These are phyloP conservation scores for Aspergillus sp. DNA, from an alignment of 2,329 filamentous ascomycete species.

Conservation along the genomic window DNA sequence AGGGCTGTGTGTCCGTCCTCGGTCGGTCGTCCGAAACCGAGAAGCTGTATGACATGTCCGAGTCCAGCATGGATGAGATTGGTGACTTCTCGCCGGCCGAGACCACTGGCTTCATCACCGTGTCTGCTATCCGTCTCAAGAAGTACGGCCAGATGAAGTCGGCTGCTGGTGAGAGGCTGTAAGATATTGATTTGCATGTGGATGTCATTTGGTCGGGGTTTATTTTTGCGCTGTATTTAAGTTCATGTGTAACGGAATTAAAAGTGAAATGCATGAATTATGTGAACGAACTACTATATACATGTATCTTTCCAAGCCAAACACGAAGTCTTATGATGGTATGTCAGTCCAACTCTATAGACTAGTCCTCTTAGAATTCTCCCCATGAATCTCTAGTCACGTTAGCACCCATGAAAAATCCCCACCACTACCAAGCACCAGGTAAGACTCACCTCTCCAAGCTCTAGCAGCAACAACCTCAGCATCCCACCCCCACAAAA, in stretches of 20 bases:
- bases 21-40: slow-evolving; percentile 54
- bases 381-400: slow-evolving; percentile 1
- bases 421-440: too few relatives aligned
- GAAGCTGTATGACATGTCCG: slow-evolving; percentile 60
- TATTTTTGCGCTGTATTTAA: background rate
- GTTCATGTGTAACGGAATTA: slow-evolving; percentile 1
- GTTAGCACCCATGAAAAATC: background rate
- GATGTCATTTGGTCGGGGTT: background rate
- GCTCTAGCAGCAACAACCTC: slow-evolving; percentile 23
- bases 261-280: background rate
- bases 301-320: background rate
- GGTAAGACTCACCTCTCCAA: slow-evolving; percentile 21
- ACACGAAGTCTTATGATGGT: too few relatives aligned
- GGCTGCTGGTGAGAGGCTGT: slow-evolving; percentile 26
- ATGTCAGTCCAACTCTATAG: too few relatives aligned
- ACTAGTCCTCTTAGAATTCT: slow-evolving; percentile 2
- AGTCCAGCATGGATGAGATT: slow-evolving; percentile 63
- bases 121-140: slow-evolving; percentile 34
- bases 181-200: slow-evolving; percentile 5
- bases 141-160: slow-evolving; percentile 38
- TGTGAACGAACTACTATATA: background rate
- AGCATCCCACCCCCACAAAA: slow-evolving; percentile 32
- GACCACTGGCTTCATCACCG: slow-evolving; percentile 54
- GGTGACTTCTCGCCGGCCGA: slow-evolving; percentile 59
- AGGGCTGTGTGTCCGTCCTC: slow-evolving; percentile 51